phyloP scores from a whole-genome alignment of 148 eudicot genomes.

The Silene uniflora region DNA sequence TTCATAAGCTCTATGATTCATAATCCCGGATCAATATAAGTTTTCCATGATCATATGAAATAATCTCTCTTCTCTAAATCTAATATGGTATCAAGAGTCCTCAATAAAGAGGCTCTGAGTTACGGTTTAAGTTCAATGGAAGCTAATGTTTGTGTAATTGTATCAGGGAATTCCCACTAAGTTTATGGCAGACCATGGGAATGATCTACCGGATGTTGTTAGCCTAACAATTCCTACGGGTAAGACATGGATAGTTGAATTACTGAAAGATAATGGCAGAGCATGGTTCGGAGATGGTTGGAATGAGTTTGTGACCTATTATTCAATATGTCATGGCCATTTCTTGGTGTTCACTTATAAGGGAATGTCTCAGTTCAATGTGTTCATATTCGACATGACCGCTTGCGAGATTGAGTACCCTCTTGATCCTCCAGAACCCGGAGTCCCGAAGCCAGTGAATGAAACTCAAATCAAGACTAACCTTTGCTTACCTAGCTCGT shows the following conservation, averaged over 20 bases:
- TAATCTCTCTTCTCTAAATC: too few relatives aligned
- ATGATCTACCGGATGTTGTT: conserved; percentile 16
- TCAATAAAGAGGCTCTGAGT: too few relatives aligned
- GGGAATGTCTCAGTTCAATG: conserved; percentile 30
- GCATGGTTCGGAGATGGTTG: conserved; percentile 40
- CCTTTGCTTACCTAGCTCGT: too few relatives aligned
- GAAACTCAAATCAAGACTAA: too few relatives aligned
- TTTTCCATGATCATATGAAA: too few relatives aligned
- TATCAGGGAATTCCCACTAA: too few relatives aligned
- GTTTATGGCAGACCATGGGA: conserved; percentile 7
- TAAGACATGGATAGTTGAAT: conserved; percentile 28
- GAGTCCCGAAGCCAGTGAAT: too few relatives aligned
- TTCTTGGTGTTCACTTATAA: conserved; percentile 32
- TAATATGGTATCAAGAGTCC: too few relatives aligned
- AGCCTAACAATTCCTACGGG: conserved; percentile 31
- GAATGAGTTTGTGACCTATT: conserved; percentile 29
- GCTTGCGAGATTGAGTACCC: conserved; percentile 45
- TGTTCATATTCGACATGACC: conserved; percentile 29
- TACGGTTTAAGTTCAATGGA: too few relatives aligned
- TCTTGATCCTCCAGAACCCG: not conserved
- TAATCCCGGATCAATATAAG: too few relatives aligned
- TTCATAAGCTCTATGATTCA: too few relatives aligned
- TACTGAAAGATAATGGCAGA: conserved; percentile 17
- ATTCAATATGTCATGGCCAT: conserved; percentile 29
- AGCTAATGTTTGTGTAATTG: too few relatives aligned